Evolutionary conservation across 2,329 filamentous ascomycete species (phyloP).

Genomic region (Seiridium cupressi): DNA sequence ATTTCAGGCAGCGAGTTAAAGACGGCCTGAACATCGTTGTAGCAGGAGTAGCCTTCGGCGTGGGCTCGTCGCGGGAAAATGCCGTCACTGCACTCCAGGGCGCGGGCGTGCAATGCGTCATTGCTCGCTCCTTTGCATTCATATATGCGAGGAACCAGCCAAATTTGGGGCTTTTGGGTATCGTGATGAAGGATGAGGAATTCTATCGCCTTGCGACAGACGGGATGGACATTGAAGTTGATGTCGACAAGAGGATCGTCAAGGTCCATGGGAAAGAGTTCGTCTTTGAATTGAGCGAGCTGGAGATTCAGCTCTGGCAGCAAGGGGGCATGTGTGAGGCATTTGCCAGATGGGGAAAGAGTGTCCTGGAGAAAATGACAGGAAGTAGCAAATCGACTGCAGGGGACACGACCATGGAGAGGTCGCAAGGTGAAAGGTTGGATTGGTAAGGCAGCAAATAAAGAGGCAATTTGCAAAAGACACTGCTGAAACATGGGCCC

Average conservation of each 20-base stretch:
- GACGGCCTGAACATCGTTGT: constrained; percentile 39
- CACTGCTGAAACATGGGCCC: too few relatives aligned
- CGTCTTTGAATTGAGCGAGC: background rate
- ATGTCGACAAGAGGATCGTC: background rate
- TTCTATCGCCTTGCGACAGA: constrained; percentile 33
- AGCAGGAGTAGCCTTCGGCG: constrained; percentile 43
- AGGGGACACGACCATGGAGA: too few relatives aligned
- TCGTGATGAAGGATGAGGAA: constrained; percentile 33
- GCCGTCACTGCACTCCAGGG: constrained; percentile 39
- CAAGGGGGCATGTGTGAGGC: background rate
- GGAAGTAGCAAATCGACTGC: background rate
- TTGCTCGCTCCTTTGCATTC: constrained; percentile 42
- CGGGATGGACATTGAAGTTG: background rate
- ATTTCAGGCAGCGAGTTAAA: constrained; percentile 34
- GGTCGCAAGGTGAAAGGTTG: too few relatives aligned
- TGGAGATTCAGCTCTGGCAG: background rate
- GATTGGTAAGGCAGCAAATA: too few relatives aligned
- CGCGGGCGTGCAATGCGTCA: constrained; percentile 37
- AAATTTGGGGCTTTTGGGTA: constrained; percentile 40
- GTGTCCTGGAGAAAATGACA: background rate
- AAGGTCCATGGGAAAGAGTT: constrained; percentile 1
- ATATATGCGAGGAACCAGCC: constrained; percentile 45
- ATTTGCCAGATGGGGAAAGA: background rate
- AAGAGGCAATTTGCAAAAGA: too few relatives aligned
- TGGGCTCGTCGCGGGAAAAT: constrained; percentile 42